Base-by-base conservation (phyloP, 2,329 filamentous ascomycete genomes). In the Fusarium metavorans region DNA sequence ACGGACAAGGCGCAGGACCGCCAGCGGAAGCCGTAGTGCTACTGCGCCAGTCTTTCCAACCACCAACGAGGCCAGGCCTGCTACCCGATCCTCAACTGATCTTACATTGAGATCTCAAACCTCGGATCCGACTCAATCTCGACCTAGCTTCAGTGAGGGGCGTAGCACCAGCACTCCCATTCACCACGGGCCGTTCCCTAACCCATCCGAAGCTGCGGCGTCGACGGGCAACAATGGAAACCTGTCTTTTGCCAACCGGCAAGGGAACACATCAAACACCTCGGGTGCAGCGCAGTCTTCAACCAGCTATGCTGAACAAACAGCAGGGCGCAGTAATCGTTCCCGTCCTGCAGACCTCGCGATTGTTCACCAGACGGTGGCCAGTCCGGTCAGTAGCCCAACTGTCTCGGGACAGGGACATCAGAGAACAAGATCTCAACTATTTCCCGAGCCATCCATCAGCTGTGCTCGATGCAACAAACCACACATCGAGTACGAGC, bases 401-500 rank as follows among this genome's bases (percentile, higher is more conserved):
- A 77, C 76, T 37, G 70, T 83, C 60, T 66, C 80, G 43, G 76
- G 81, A 20, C 84, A 86, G 37, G 76, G 81, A 20, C 84, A 86
- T 52, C 83, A 85, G 41, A 83, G 84, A 57, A 77, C 81, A 76
- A 80, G 85, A 79, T 82, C 87, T 71, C 84, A 89, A 76, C 83
- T 90, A 2, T 94, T 89, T 72, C 82, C 85, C 1, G 94, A 97
- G 78, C 94, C 95, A 1, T 91, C 90, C 1, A 90, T 97, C 60
- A 87, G 86, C 10, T 98, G 96, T 81, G 89, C 91, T 41, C 87
- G 90, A 11, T 98, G 96, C 81, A 84, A 87, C 23, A 92, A 89
- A 72, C 78, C 86, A 7, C 89, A 95, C 70, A 95, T 98, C 41
- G 93, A 98, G 80, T 95, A 97, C 76, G 91, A 94, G 10, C 84